Percentiles rank a stretch among this genome's conserved stretches.
phyloP scores from a whole-genome alignment of 2,329 filamentous ascomycete species.

The Ophiostoma pallidulum region DNA sequence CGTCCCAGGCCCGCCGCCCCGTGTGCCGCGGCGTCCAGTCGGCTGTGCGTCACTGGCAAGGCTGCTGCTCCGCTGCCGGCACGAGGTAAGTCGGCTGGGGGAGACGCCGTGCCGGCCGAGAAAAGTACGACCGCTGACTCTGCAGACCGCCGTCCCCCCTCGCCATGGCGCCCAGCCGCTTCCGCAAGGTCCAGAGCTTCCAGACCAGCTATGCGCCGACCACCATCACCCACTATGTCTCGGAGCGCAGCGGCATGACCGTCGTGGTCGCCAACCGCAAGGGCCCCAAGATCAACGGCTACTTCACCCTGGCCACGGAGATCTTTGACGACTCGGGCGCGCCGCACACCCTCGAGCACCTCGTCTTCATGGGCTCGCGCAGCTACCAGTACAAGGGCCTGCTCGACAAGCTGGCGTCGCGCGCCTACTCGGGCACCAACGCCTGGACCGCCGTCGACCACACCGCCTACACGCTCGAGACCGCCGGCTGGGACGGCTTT shows the following conservation, averaged over 20 bases:
- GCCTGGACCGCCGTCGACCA: conserved; percentile 96
- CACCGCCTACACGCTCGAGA: conserved; percentile 91
- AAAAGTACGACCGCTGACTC: conserved; percentile 5
- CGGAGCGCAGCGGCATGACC: conserved; percentile 86
- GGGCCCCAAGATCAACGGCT: conserved; percentile 90
- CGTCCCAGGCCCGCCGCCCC: background rate
- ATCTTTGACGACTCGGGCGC: conserved; percentile 96
- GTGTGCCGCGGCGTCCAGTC: conserved; percentile 6
- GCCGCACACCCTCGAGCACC: conserved; percentile 74
- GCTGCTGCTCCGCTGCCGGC: background rate
- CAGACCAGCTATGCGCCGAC: conserved; percentile 82
- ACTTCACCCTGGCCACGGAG: conserved; percentile 92
- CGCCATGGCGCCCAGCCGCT: conserved; percentile 52
- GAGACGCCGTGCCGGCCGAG: background rate
- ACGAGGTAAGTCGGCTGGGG: conserved; percentile 1
- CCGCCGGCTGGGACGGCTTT: conserved; percentile 95
- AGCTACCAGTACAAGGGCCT: conserved; percentile 93
- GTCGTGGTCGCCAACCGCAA: conserved; percentile 85
- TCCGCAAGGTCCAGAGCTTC: conserved; percentile 79
- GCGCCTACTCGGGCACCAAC: conserved; percentile 90
- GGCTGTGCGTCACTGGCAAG: conserved; percentile 4
- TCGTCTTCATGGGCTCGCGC: conserved; percentile 84
- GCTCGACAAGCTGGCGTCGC: conserved; percentile 84
- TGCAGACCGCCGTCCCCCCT: conserved; percentile 1
- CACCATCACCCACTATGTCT: conserved; percentile 90